These are phyloP conservation scores for Phytophthora aleatoria DNA, from an alignment of 352 stramenopile genomes.

Conservation along the genomic window DNA sequence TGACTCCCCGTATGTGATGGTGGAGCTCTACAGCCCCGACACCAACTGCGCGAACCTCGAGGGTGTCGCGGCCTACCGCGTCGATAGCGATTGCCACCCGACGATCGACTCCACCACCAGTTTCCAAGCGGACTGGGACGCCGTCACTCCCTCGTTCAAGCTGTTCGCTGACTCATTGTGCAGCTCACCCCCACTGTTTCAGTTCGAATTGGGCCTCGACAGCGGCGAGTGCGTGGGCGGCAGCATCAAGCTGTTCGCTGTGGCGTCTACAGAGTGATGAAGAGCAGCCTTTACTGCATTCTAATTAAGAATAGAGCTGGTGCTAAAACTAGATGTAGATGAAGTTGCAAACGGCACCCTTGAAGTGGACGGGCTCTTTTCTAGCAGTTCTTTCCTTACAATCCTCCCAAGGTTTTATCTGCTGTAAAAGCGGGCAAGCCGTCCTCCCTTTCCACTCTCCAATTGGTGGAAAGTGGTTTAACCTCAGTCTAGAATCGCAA, in stretches of 20 bases:
- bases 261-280: neutral
- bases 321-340: neutral
- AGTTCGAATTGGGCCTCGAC: constrained; percentile 14
- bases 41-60: constrained; percentile 24
- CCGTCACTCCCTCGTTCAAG: constrained; percentile 13
- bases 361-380: constrained; percentile 25
- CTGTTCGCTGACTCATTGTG: constrained; percentile 25
- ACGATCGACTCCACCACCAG: constrained; percentile 28
- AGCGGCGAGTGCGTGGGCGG: constrained; percentile 20
- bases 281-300: neutral
- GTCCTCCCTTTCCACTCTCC: neutral
- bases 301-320: neutral
- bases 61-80: constrained; percentile 26
- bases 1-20: constrained; percentile 16
- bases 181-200: constrained; percentile 9
- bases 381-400: constrained; percentile 11
- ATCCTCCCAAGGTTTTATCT: constrained; percentile 26
- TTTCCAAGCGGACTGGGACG: constrained; percentile 23
- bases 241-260: constrained; percentile 25
- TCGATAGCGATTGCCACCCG: constrained; percentile 28
- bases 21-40: constrained; percentile 21
- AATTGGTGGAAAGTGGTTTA: constrained; percentile 23
- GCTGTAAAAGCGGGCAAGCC: neutral
- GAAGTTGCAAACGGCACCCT: neutral
- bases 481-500: constrained; percentile 34